Base-by-base conservation (phyloP, 1,139 yeast genomes). In the Saccharomyces hybrid region DNA sequence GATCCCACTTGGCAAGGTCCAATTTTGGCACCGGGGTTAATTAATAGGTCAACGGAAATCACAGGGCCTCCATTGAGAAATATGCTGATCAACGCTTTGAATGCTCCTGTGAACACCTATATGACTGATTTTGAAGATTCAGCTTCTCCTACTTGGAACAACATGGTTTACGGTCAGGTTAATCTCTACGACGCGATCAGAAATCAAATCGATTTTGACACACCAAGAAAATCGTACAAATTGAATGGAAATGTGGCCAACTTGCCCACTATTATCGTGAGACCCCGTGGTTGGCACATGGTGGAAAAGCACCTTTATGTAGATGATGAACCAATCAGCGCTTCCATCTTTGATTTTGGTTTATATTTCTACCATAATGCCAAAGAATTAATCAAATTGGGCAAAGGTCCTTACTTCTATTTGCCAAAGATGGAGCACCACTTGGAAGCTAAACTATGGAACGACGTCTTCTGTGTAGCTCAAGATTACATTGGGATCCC, bases 121-220 rank as follows among this genome's bases (percentile, higher is more conserved):
- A 90, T 90, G 97, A 85, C 95, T 49, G 98, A 90, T 75, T 88
- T 90, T 65, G 97, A 90, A 73, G 97, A 90, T 75, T 88, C 96
- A 32, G 84, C 90, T 65, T 85, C 97, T 34, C 99, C 99, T 63
- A 91, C 98, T 38, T 93, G 98, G 98, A 75, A 75, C 63, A 90
- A 89, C 73, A 80, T 88, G 78, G 82, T 88, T 58, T 78, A 81
- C 63, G 99, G 98, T 56, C 99, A 93, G 75, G 89, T 87, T 62
- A 91, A 93, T 73, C 77, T 93, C 67, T 90, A 83, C 74, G 98
- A 93, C 70, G 97, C 90, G 44, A 80, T 85, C 53, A 79, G 93
- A 73, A 79, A 83, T 65, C 79, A 83, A 67, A 77, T 86, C 66
- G 74, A 77, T 59, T 84, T 78, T 65, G 70, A 71, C 48, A 75